These are phyloP conservation scores for Fusarium chlamydosporum DNA, from an alignment of 2,329 filamentous ascomycete species.

Conservation along the genomic window DNA sequence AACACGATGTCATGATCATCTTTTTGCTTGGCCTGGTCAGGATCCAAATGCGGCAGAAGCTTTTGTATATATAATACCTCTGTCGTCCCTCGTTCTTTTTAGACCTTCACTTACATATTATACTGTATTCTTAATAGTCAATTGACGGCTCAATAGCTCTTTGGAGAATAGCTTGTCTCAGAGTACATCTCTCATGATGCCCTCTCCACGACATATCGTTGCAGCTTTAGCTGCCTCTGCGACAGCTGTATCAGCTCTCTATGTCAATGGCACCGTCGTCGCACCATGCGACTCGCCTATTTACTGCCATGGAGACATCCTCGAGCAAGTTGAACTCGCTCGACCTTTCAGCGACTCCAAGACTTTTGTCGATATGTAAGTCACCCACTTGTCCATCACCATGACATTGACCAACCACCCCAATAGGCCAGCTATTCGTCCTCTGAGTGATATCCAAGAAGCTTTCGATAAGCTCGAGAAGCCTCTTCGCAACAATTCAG, in stretches of 20 bases:
- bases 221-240: constrained; percentile 51
- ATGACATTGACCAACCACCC: constrained; percentile 30
- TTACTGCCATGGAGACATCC: constrained; percentile 76
- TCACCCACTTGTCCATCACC: constrained; percentile 16
- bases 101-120: background rate
- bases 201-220: constrained; percentile 45
- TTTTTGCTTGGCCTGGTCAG: constrained; percentile 32
- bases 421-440: constrained; percentile 69
- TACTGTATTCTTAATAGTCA: background rate
- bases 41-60: constrained; percentile 1
- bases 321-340: constrained; percentile 73
- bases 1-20: constrained; percentile 33
- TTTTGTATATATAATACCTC: constrained; percentile 27
- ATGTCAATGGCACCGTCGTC: constrained; percentile 70
- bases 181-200: constrained; percentile 43
- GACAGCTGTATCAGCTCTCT: constrained; percentile 62
- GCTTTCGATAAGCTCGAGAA: constrained; percentile 72
- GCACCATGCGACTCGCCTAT: constrained; percentile 77
- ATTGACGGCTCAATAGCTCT: constrained; percentile 6
- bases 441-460: constrained; percentile 71
- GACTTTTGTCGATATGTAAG: constrained; percentile 78
- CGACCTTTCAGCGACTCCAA: constrained; percentile 76
- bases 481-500: constrained; percentile 74
- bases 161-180: background rate
- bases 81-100: constrained; percentile 5